phyloP scores from a whole-genome alignment of 2,329 filamentous ascomycete genomes.

The Neophaeococcomyces mojaviensis region DNA sequence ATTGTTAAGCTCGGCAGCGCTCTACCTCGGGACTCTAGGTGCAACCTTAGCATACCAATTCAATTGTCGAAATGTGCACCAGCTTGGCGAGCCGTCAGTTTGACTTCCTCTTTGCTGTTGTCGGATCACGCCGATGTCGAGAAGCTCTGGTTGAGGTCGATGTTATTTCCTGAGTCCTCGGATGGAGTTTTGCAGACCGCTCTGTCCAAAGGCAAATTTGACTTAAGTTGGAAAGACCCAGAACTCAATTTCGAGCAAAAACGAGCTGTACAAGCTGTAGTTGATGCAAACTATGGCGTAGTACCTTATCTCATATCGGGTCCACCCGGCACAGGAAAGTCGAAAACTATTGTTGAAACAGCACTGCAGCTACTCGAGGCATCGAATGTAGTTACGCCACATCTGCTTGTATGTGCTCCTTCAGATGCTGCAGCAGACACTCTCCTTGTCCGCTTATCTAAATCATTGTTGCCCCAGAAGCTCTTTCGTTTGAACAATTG shows the following conservation, averaged over 20 bases:
- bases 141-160: constrained; percentile 24
- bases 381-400: constrained; percentile 15
- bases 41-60: constrained; percentile 22
- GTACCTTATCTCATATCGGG: constrained; percentile 43
- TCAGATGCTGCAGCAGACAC: constrained; percentile 34
- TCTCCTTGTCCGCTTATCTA: constrained; percentile 32
- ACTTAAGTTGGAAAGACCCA: constrained; percentile 32
- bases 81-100: constrained; percentile 33
- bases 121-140: constrained; percentile 27
- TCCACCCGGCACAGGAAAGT: constrained; percentile 47
- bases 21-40: constrained; percentile 11
- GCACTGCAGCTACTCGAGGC: constrained; percentile 28
- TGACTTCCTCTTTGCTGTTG: constrained; percentile 41
- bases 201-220: constrained; percentile 30
- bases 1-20: constrained; percentile 19
- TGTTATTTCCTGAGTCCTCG: constrained; percentile 36
- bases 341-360: constrained; percentile 43
- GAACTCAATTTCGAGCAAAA: constrained; percentile 43
- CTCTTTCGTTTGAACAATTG: constrained; percentile 38
- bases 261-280: constrained; percentile 38
- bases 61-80: constrained; percentile 16
- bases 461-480: constrained; percentile 30
- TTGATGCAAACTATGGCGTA: constrained; percentile 35
- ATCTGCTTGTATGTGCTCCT: constrained; percentile 39
- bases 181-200: constrained; percentile 33